These are phyloP conservation scores for Boletus rufocinnamomeus DNA, from an alignment of 768 basidiomycete genomes.

Conservation along the genomic window DNA sequence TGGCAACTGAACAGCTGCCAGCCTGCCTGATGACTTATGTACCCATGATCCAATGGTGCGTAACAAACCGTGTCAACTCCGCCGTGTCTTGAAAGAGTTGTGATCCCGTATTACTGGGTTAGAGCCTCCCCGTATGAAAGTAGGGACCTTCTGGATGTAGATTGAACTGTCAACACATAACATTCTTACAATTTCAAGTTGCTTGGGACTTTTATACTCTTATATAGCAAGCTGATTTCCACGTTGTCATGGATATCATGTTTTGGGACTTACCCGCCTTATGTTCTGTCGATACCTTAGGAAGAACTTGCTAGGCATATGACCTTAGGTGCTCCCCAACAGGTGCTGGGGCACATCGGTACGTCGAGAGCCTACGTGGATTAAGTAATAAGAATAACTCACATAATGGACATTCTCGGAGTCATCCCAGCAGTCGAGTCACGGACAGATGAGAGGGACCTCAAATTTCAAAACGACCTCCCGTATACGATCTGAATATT, in stretches of 20 bases:
- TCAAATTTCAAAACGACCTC: not conserved
- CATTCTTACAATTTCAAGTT: not conserved
- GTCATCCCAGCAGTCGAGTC: not conserved
- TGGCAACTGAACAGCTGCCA: not conserved
- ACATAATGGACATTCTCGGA: not conserved
- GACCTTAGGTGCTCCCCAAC: not conserved
- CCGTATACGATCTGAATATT: not conserved
- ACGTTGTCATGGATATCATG: conserved; percentile 13
- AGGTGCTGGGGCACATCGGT: not conserved
- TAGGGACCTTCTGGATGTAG: not conserved
- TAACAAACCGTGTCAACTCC: not conserved
- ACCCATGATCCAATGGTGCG: not conserved
- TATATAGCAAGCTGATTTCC: not conserved
- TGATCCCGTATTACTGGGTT: not conserved
- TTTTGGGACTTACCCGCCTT: not conserved
- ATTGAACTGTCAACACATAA: conserved; percentile 1
- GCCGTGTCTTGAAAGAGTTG: not conserved
- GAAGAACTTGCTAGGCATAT: not conserved
- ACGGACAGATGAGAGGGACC: not conserved
- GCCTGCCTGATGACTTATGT: conserved; percentile 6
- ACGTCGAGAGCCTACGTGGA: not conserved
- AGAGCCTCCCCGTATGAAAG: not conserved
- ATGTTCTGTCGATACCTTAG: not conserved
- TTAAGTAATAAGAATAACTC: not conserved
- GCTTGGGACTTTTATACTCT: not conserved